phyloP scores from a whole-genome alignment of 257 asterid genomes.

The Scutellaria minor region DNA sequence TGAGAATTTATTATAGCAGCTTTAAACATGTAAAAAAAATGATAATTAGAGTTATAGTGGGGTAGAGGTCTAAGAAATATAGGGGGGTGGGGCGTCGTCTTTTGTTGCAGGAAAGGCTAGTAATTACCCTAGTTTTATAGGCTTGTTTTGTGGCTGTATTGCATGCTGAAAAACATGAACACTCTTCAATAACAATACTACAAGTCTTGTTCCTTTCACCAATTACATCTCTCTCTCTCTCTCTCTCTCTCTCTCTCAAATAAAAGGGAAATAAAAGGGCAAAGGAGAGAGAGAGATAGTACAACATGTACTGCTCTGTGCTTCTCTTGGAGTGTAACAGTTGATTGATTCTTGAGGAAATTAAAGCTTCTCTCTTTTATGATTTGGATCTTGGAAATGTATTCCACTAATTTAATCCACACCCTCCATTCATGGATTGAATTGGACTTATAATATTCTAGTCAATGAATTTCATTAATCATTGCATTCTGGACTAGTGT shows the following conservation, averaged over 20 bases:
- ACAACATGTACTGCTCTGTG: conserved; percentile 56
- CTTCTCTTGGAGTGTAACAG: conserved; percentile 67
- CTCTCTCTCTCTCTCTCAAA: too few relatives aligned
- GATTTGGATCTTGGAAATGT: too few relatives aligned
- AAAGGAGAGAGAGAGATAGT: conserved; percentile 33
- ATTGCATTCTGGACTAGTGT: too few relatives aligned
- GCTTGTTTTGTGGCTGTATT: conserved; percentile 12
- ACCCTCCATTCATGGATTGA: too few relatives aligned
- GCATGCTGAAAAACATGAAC: conserved; percentile 27
- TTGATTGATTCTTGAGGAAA: conserved; percentile 30
- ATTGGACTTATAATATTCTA: too few relatives aligned
- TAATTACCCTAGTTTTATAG: background rate
- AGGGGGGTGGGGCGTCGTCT: too few relatives aligned
- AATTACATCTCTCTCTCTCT: conserved; percentile 34
- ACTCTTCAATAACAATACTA: background rate
- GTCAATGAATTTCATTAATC: too few relatives aligned
- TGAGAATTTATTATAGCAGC: conserved; percentile 47
- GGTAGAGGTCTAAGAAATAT: too few relatives aligned
- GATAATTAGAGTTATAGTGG: background rate
- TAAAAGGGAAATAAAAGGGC: too few relatives aligned
- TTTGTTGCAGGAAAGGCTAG: too few relatives aligned
- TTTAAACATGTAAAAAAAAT: conserved; percentile 50
- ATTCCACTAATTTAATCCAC: too few relatives aligned
- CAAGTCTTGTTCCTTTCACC: conserved; percentile 51
- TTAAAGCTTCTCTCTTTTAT: background rate